Evolutionary conservation across 2,329 filamentous ascomycete genomes (phyloP).

Genomic region (Colletotrichum eremochloae): DNA sequence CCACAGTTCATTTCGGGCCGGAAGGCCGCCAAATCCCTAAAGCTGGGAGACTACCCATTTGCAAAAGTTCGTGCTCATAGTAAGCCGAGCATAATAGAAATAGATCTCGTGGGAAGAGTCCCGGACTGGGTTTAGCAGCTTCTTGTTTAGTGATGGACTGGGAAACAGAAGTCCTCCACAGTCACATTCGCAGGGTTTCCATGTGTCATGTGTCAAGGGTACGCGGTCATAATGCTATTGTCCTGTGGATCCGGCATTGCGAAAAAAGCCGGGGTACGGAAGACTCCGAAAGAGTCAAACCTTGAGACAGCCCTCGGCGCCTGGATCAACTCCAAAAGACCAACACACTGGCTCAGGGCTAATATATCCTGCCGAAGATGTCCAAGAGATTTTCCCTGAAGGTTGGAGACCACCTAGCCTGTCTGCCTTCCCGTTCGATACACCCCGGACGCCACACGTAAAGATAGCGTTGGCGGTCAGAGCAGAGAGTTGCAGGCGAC

Average conservation of each 20-base stretch:
- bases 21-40: conserved; percentile 6
- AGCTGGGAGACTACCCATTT: not conserved
- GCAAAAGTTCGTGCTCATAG: not conserved
- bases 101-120: not conserved
- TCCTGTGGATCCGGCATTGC: not conserved
- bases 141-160: conserved; percentile 12
- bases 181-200: too few relatives aligned
- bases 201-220: conserved; percentile 4
- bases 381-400: not conserved
- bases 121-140: not conserved
- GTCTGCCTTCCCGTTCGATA: not conserved
- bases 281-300: not conserved
- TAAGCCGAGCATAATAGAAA: not conserved
- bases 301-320: not conserved
- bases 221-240: not conserved
- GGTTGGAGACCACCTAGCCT: not conserved
- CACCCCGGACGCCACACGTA: not conserved
- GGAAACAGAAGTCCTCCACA: not conserved
- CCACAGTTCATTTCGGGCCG: not conserved
- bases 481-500: not conserved
- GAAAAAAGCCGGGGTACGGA: not conserved
- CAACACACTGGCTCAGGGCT: not conserved
- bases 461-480: not conserved
- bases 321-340: not conserved
- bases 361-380: not conserved